These are phyloP conservation scores for Eucalyptus regnans DNA, from an alignment of 345 rosid species.

Conservation along the genomic window DNA sequence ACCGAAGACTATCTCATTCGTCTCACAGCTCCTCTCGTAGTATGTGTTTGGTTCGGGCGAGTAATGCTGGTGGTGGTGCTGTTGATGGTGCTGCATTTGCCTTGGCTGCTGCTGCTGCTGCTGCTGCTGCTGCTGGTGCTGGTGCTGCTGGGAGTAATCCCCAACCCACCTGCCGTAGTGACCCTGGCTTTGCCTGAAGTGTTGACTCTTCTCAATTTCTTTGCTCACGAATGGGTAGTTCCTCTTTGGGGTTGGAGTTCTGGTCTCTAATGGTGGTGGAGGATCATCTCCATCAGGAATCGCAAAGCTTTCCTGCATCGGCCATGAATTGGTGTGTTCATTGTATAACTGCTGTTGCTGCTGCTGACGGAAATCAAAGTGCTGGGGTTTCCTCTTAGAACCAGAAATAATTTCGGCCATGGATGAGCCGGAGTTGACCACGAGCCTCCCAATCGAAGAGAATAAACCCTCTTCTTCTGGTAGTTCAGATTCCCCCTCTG, in stretches of 20 bases:
- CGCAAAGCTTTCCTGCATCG: constrained; percentile 69
- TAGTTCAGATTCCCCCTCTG: constrained; percentile 49
- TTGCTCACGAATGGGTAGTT: constrained; percentile 30
- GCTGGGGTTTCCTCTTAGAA: constrained; percentile 24
- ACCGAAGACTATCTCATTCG: constrained; percentile 84
- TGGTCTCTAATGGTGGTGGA: constrained; percentile 55
- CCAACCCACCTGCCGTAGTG: constrained; percentile 31
- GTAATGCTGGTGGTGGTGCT: constrained; percentile 33
- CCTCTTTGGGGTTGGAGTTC: constrained; percentile 37
- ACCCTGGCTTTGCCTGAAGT: constrained; percentile 37
- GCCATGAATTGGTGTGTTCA: constrained; percentile 37
- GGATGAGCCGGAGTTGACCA: constrained; percentile 57
- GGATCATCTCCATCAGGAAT: constrained; percentile 77
- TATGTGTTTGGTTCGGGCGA: constrained; percentile 34
- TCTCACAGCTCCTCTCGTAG: constrained; percentile 66
- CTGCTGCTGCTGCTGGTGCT: constrained; percentile 21
- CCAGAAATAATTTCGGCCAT: constrained; percentile 41
- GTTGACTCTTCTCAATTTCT: constrained; percentile 25
- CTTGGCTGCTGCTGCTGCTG: constrained; percentile 20
- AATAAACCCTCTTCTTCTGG: constrained; percentile 65
- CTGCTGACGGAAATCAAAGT: constrained; percentile 18
- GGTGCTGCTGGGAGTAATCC: constrained; percentile 21
- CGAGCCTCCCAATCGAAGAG: constrained; percentile 61
- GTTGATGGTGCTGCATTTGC: constrained; percentile 16
- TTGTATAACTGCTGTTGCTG: constrained; percentile 14